Conservation (phyloP, 2,329 filamentous ascomycete species). For the Xylaria sp. region DNA sequence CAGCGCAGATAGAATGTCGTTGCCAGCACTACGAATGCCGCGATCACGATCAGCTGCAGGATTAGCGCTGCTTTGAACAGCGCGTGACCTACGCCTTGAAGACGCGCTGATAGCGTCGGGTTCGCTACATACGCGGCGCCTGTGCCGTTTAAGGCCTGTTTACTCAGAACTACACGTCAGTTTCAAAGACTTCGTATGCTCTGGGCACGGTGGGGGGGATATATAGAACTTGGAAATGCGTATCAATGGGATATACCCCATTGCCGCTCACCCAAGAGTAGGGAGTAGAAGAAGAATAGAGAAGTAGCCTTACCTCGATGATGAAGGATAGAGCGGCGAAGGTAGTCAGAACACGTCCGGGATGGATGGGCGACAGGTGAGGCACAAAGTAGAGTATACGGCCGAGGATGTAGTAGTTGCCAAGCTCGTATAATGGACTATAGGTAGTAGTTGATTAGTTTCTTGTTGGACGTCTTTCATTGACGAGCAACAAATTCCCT, state of each 20-base stretch:
- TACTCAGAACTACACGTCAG: background rate
- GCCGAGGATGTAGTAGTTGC: slow-evolving; percentile 63
- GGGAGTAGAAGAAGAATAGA: background rate
- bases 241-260: too few relatives aligned
- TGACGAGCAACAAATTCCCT: background rate
- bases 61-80: slow-evolving; percentile 58
- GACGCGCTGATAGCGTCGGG: slow-evolving; percentile 44
- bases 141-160: slow-evolving; percentile 49
- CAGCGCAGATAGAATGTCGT: slow-evolving; percentile 55
- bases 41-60: slow-evolving; percentile 60
- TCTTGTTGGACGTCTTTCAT: background rate
- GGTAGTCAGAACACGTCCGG: slow-evolving; percentile 48
- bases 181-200: background rate
- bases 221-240: background rate
- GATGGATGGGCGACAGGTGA: slow-evolving; percentile 56
- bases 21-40: slow-evolving; percentile 55
- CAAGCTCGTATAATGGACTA: slow-evolving; percentile 60
- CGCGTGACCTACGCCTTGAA: slow-evolving; percentile 49
- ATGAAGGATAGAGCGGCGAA: slow-evolving; percentile 51
- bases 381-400: slow-evolving; percentile 64
- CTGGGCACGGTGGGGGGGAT: background rate
- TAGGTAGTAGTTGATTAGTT: slow-evolving; percentile 13
- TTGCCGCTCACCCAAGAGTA: too few relatives aligned
- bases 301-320: slow-evolving; percentile 46
- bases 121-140: slow-evolving; percentile 56